Base-by-base conservation (phyloP, 257 asterid genomes). In the Primulina huaijiensis region DNA sequence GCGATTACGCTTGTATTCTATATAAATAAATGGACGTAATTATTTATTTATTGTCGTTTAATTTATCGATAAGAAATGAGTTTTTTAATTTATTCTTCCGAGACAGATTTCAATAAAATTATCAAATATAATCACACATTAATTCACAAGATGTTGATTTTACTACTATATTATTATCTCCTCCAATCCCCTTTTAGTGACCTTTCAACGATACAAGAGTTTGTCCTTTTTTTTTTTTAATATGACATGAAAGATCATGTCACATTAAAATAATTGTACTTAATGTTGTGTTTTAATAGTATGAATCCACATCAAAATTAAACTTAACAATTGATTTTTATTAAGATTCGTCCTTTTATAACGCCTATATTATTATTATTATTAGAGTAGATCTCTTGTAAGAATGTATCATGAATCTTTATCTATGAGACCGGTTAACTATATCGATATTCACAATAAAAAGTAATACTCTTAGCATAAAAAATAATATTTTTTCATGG, bases 131-230 rank as follows among this genome's bases (percentile, higher is more conserved):
- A 37, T 27, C 63, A 33, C 82, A 53, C 30, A 3, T 2, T 77
- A 79, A 62, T 55, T 79, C 38, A 75, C 70, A 79, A 74, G 76
- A 82, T 82, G 68, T 35, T 71, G 72, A 70, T 60, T 74, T 10
- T 4, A 14, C 52, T 43, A 12, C 4, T 14, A 43, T 43, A 38
- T 38, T 38, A 38, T 10, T 38, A 8, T 38, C 6, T 14, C 4
- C 53, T 11, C 53, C 53, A 0, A 43, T 43, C n/a, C 53, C 33
- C 8, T 10, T 37, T 19, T 5, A 46, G 20, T 35, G 67, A 17
- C 9, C 35, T 17, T 19, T 62, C 20, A 46, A 46, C 12, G 12
- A 23, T 14, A 25, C 58, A 23, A 23, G 30, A 16, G 12, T 40
- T 65, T 65, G 12, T 37, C 69, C 9, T 23, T 43, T 19, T 23